Base-by-base conservation (phyloP, 805 yeast genomes). In the Pichia kluyveri region DNA sequence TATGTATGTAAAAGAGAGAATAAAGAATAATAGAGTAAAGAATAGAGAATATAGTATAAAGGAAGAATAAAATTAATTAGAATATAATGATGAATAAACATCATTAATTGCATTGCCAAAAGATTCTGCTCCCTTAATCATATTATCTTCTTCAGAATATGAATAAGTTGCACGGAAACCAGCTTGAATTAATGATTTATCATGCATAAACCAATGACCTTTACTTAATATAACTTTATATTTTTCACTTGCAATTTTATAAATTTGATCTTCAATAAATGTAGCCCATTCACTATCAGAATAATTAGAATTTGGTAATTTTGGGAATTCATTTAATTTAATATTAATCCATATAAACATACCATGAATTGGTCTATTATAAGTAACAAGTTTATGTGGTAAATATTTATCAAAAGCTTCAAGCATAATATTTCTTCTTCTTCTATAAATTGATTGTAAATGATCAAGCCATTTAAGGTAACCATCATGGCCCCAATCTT, bases 381-480 rank as follows among this genome's bases (percentile, higher is more conserved):
- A 72, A 10, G 66, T 53, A 38, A 68, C 64, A 11, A 74, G 64
- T 42, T 74, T 72, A 40, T 58, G 51, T 1, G 84, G 78, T 54
- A 77, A 65, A 53, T 70, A 64, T 40, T 66, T 65, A 49, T 68
- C 65, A 38, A 86, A 66, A 0, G 80, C 71, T 41, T 73, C 73
- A 46, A 81, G 67, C 53, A 86, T 71, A 8, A 54, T 36, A 71
- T 81, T 80, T 59, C 90, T 75, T 63, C 89, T 80, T 46, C 67
- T 72, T 27, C 79, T 71, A 67, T 86, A 86, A 60, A 80, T 77
- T 10, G 62, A 68, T 48, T 87, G 73, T 50, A 86, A 67, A 45
- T 76, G 76, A 42, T 71, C 67, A 60, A 86, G 71, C 95, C 95
- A 86, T 60, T 78, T 77, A 52, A 79, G 60, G 69, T 82, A 86